Evolutionary conservation across 2,329 filamentous ascomycete genomes (phyloP).

Genomic region (Colletotrichum gigasporum): DNA sequence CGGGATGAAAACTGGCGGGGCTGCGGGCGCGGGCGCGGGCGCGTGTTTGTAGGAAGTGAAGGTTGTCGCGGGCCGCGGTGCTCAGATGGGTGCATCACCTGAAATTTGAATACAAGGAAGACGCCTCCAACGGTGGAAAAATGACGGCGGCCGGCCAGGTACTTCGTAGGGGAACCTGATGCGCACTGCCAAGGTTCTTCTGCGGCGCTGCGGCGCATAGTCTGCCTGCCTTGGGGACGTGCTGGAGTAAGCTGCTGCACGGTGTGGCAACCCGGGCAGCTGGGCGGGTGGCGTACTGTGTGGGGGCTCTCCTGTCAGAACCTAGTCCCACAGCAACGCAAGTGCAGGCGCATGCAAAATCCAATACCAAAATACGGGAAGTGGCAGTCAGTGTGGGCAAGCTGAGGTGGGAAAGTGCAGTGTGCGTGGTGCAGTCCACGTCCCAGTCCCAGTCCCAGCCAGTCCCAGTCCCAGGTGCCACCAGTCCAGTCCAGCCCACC

Average conservation of each 20-base stretch:
- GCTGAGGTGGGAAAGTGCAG: no score
- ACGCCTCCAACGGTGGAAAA: neutral
- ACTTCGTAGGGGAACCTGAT: slow-evolving; percentile 2
- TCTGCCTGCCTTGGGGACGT: no score
- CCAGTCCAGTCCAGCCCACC: no score
- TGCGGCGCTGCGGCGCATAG: no score
- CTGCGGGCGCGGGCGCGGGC: neutral
- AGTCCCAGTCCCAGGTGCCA: no score
- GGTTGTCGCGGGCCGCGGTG: neutral
- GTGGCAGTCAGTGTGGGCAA: no score
- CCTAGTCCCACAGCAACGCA: neutral
- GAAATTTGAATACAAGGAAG: slow-evolving; percentile 25
- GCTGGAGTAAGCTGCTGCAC: no score
- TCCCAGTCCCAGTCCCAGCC: no score
- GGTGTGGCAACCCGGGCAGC: neutral
- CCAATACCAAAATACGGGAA: neutral
- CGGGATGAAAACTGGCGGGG: neutral
- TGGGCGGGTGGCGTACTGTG: neutral
- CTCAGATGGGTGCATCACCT: slow-evolving; percentile 16
- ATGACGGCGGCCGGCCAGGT: slow-evolving; percentile 24
- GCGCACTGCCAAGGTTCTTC: neutral
- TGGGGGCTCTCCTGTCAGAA: neutral
- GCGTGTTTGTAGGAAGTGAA: neutral
- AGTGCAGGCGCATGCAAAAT: neutral
- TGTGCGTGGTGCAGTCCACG: no score